phyloP scores from a whole-genome alignment of 1,284 basidiomycete genomes.

The Microbotryum violaceum region DNA sequence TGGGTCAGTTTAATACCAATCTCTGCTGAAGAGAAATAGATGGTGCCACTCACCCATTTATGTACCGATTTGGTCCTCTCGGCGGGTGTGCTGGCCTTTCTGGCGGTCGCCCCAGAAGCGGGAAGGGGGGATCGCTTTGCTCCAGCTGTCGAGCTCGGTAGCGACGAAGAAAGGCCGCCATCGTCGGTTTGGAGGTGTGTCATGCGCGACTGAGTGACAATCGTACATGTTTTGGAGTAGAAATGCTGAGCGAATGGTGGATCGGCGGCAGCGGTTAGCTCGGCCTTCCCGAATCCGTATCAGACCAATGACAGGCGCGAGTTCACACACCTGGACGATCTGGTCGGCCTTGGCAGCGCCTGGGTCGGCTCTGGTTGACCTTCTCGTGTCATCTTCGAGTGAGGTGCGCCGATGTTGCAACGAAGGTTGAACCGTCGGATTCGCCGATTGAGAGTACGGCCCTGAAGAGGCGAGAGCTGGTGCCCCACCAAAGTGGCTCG shows the following conservation, averaged over 20 bases:
- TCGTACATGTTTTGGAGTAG: constrained; percentile 39
- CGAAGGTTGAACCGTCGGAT: too few relatives aligned
- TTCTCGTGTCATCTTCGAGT: neutral
- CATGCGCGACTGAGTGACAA: constrained; percentile 38
- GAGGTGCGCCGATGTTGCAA: neutral
- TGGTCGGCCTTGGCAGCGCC: constrained; percentile 19
- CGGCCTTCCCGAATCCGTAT: neutral
- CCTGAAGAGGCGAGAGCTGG: too few relatives aligned
- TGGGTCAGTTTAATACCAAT: too few relatives aligned
- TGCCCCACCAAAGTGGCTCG: too few relatives aligned
- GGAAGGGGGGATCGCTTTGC: too few relatives aligned
- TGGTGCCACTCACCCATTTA: constrained; percentile 15
- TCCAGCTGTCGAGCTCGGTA: neutral
- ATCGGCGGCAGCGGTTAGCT: neutral
- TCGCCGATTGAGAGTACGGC: too few relatives aligned
- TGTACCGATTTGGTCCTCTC: neutral
- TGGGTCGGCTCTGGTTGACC: neutral
- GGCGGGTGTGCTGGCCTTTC: too few relatives aligned
- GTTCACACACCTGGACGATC: constrained; percentile 25
- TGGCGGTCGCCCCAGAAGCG: too few relatives aligned
- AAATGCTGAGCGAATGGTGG: constrained; percentile 37
- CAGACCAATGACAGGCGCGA: neutral
- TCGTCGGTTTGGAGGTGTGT: constrained; percentile 23
- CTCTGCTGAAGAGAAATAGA: too few relatives aligned
- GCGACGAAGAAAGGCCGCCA: neutral